phyloP scores from a whole-genome alignment of 306 rosid genomes.

The Senna tora region DNA sequence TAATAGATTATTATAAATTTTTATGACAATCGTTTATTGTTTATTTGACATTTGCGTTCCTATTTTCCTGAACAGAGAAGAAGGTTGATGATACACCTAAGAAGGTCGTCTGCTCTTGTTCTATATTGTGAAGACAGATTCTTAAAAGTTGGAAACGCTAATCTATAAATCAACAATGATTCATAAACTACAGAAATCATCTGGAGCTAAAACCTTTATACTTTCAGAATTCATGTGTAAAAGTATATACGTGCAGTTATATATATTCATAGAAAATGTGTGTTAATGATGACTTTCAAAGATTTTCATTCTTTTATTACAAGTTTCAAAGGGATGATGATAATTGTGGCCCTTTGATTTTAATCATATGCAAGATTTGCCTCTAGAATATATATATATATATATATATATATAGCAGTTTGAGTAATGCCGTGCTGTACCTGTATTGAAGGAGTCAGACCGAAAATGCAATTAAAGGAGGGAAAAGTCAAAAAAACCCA shows the following conservation, averaged over 20 bases:
- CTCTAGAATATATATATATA: conserved; percentile 41
- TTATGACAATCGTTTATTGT: conserved; percentile 5
- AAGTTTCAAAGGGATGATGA: conserved; percentile 40
- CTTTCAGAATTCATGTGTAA: conserved; percentile 58
- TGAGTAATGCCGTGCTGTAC: conserved; percentile 11
- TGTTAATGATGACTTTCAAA: conserved; percentile 46
- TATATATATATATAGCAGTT: conserved; percentile 32
- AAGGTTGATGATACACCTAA: conserved; percentile 81
- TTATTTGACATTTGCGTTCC: conserved; percentile 34
- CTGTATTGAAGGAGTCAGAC: too few species aligned
- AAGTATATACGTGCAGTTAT: conserved; percentile 51
- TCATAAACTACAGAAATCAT: conserved; percentile 50
- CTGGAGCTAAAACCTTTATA: conserved; percentile 36
- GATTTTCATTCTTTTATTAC: conserved; percentile 55
- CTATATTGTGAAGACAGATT: conserved; percentile 69
- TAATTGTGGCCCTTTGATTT: conserved; percentile 45
- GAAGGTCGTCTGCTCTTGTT: conserved; percentile 88
- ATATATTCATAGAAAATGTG: conserved; percentile 56
- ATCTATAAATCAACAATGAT: conserved; percentile 36
- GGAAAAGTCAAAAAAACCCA: too few species aligned
- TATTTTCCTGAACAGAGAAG: conserved; percentile 64
- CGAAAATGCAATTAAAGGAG: too few species aligned
- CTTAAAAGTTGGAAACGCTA: conserved; percentile 38
- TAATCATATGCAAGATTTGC: conserved; percentile 39
- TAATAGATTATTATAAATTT: conserved; percentile 22